Evolutionary conservation across 768 basidiomycete species (phyloP), one percentile per base, ranked within the genome.

Genomic region (Lactarius sp.): DNA sequence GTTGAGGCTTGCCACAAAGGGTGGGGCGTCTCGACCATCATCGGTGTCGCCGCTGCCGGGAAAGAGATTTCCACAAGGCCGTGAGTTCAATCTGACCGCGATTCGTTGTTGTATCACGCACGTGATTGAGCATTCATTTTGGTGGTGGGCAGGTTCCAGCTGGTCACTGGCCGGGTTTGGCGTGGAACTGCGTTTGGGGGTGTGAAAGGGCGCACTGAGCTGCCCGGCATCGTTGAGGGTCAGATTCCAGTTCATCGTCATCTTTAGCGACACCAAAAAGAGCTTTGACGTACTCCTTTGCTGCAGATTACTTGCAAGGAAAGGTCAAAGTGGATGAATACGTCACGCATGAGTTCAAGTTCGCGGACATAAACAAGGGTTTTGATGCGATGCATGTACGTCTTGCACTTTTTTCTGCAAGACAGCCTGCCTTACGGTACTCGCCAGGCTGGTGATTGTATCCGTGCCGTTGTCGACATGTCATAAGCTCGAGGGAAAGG

Each of bases 1-100:
- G 84, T 99, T 52, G 97, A 99, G 77, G 91, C 94, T n/a, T 98
- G 94, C 75, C 97, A 99, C 77, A 98, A 98, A 74, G 97, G 97
- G 14, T 99, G 97, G 97, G 97, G 97, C 69, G 88, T 98, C 49
- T 92, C 87, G 61, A 98, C 92, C 60, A 73, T 99, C 68, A 98
- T 99, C 64, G 96, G 96, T 64, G 97, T 99, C 47, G 97, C 97
- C 4, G 94, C 94, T 27, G 94, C 97, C 20, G 97, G 97, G 7
- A 87, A 97, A 71, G 97, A 98, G 67, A 76, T 72, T 52, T 74
- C 73, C 36, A 73, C 71, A 46, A 70, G 73, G 44, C 73, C 76
- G 72, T 72, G 62, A 70, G 72, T 71, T 52, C 54, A 59, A 34
- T 22, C 42, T 62, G 9, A 27, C 10, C 42, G 14, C 16, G 31